Evolutionary conservation across 208 protist genomes (phyloP).

Genomic region (Crithidia sp.): DNA sequence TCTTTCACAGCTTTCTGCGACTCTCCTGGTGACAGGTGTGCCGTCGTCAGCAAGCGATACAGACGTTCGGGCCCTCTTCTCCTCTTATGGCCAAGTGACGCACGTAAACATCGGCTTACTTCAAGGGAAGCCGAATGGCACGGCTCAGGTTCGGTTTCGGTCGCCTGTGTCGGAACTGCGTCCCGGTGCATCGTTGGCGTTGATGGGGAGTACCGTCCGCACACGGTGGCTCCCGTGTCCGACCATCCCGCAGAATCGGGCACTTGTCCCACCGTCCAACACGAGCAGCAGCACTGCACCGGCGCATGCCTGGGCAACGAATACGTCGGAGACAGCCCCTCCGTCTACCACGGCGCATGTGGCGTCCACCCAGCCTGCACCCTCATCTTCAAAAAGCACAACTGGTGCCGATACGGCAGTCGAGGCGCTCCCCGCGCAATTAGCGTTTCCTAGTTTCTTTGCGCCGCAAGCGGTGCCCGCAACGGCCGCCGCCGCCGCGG

Average conservation of each 20-base stretch:
- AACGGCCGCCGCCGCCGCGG: neutral
- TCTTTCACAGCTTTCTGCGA: neutral
- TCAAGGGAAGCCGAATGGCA: neutral
- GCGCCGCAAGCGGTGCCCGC: neutral
- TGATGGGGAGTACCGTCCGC: neutral
- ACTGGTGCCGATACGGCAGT: too few species aligned
- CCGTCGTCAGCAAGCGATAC: neutral
- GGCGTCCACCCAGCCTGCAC: too few species aligned
- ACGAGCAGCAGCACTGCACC: neutral
- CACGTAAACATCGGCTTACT: neutral
- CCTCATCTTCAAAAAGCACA: too few species aligned
- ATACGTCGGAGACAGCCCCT: too few species aligned
- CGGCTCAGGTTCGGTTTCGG: constrained; percentile 1
- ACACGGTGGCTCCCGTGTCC: neutral
- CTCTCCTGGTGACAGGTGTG: neutral
- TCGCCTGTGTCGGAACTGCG: neutral
- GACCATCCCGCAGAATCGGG: neutral
- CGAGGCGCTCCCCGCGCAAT: too few species aligned
- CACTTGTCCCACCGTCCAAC: too few species aligned
- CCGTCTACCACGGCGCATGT: too few species aligned
- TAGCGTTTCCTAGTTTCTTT: too few species aligned
- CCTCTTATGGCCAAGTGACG: constrained; percentile 6
- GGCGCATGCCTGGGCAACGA: too few species aligned
- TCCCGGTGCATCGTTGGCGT: neutral
- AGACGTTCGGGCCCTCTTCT: neutral